Conservation (phyloP, 2,329 filamentous ascomycete genomes). For the Paracoccidioides lutzii region DNA sequence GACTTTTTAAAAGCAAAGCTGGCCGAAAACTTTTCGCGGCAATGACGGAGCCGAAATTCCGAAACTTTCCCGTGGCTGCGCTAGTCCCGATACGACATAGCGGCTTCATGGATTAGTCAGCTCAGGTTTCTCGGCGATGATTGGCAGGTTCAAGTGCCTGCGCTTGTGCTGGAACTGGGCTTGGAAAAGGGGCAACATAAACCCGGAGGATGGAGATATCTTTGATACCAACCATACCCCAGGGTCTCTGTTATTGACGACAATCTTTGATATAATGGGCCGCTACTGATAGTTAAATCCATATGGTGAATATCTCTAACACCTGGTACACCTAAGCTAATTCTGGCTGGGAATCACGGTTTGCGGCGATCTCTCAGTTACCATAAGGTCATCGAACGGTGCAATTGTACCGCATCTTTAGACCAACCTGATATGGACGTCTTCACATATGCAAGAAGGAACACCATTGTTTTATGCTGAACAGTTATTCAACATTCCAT, state of each 20-base stretch:
- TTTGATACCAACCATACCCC: too few relatives aligned
- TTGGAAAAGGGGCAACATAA: not conserved
- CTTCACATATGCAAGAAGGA: too few relatives aligned
- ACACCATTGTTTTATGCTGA: not conserved
- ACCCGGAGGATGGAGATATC: too few relatives aligned
- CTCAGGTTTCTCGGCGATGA: not conserved
- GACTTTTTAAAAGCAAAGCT: not conserved
- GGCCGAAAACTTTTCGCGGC: constrained; percentile 12
- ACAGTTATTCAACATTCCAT: not conserved
- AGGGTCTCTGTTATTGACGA: too few relatives aligned
- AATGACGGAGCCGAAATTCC: constrained; percentile 7
- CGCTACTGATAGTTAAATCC: too few relatives aligned
- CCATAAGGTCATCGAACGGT: not conserved
- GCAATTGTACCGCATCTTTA: not conserved
- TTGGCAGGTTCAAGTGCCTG: not conserved
- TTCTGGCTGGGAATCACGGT: not conserved
- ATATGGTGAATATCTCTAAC: too few relatives aligned
- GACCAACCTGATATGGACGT: not conserved
- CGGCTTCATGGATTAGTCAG: not conserved
- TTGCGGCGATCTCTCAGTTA: not conserved
- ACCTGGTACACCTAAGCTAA: too few relatives aligned
- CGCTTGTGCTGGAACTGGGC: not conserved
- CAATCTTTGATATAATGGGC: too few relatives aligned
- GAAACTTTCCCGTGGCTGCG: not conserved
- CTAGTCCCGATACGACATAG: not conserved